Percentiles rank a stretch among this genome's conserved stretches.
Conservation (phyloP, 202 grass and related monocot species). For the Sporobolus alterniflorus region DNA sequence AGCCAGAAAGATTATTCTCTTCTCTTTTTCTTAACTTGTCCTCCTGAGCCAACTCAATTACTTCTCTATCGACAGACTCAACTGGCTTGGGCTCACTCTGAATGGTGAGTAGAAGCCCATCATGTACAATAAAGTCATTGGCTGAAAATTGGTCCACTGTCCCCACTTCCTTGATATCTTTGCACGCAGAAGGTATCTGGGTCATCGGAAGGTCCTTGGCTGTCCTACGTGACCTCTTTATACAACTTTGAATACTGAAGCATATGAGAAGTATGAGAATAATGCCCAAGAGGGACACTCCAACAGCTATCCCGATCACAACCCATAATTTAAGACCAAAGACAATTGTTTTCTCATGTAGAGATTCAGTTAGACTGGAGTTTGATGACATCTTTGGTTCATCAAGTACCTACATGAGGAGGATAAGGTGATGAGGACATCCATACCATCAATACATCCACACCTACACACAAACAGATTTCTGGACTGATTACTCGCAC, state of each 20-base stretch:
- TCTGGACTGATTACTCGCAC: too few relatives aligned
- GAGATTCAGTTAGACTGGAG: constrained; percentile 77
- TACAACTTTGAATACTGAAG: constrained; percentile 64
- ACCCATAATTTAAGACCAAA: constrained; percentile 97
- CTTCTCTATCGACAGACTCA: constrained; percentile 54
- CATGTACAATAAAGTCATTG: constrained; percentile 64
- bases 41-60: constrained; percentile 43
- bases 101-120: constrained; percentile 68
- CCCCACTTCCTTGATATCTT: constrained; percentile 95
- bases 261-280: constrained; percentile 80
- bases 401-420: constrained; percentile 47
- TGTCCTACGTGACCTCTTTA: constrained; percentile 54
- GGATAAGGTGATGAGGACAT: constrained; percentile 10
- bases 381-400: constrained; percentile 59
- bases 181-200: constrained; percentile 75
- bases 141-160: constrained; percentile 48
- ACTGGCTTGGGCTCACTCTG: constrained; percentile 53
- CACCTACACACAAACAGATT: not conserved
- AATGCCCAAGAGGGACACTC: constrained; percentile 71
- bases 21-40: constrained; percentile 50
- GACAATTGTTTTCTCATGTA: constrained; percentile 81
- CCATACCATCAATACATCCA: too few relatives aligned
- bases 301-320: constrained; percentile 85
- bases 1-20: constrained; percentile 57
- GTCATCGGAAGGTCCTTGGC: constrained; percentile 49